Evolutionary conservation across 805 yeast genomes (phyloP).

Genomic region (Teunomyces lycoperdinae): DNA sequence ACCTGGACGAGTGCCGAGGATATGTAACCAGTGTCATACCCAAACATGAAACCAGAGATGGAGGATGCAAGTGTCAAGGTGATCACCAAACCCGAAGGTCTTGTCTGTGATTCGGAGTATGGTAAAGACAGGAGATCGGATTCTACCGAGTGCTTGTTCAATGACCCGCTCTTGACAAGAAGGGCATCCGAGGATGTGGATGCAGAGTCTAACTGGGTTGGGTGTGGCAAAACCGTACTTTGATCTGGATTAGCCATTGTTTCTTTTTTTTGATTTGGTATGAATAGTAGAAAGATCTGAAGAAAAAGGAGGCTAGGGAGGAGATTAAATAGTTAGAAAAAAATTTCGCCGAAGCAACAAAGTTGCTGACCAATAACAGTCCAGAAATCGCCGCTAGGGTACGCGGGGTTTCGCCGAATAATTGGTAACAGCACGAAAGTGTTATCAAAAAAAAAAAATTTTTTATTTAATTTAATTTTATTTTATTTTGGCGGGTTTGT

Average conservation of each 20-base stretch:
- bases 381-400: neutral
- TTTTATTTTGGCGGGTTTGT: neutral
- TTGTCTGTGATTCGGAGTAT: slow-evolving; percentile 16
- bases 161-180: slow-evolving; percentile 1
- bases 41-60: slow-evolving; percentile 94
- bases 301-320: neutral
- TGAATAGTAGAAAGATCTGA: neutral
- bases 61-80: slow-evolving; percentile 74
- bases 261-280: neutral
- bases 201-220: neutral
- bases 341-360: neutral
- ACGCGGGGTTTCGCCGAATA: neutral
- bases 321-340: neutral
- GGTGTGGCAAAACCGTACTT: neutral
- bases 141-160: slow-evolving; percentile 3
- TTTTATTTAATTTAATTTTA: too few relatives aligned
- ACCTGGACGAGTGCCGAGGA: slow-evolving; percentile 89
- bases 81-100: slow-evolving; percentile 63
- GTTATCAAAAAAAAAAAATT: too few relatives aligned
- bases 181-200: slow-evolving; percentile 1
- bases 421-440: neutral
- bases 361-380: neutral
- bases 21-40: slow-evolving; percentile 96
- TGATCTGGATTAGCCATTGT: neutral
- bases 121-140: slow-evolving; percentile 1